Conservation (phyloP, 345 rosid species). For the Hibiscus trionum region DNA sequence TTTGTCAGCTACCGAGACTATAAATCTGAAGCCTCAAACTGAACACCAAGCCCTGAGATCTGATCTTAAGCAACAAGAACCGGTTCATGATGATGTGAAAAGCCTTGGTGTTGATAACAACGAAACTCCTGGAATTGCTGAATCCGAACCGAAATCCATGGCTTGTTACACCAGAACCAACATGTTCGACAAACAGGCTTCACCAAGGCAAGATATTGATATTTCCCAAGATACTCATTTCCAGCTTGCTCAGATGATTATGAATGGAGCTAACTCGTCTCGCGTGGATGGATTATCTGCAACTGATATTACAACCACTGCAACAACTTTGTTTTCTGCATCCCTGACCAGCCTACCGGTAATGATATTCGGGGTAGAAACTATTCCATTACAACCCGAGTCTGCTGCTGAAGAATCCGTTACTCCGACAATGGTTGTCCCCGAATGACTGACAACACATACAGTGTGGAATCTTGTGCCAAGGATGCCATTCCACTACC, state of each 20-base stretch:
- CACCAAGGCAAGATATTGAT: slow-evolving; percentile 18
- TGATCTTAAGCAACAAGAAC: slow-evolving; percentile 15
- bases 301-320: neutral
- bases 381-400: slow-evolving; percentile 18
- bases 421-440: slow-evolving; percentile 16
- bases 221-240: slow-evolving; percentile 19
- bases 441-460: slow-evolving; percentile 13
- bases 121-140: slow-evolving; percentile 15
- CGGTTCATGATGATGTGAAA: slow-evolving; percentile 16
- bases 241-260: slow-evolving; percentile 25
- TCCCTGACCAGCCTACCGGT: slow-evolving; percentile 15
- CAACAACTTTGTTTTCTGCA: slow-evolving; percentile 7
- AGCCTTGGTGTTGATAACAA: slow-evolving; percentile 11
- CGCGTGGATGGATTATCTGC: slow-evolving; percentile 7
- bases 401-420: slow-evolving; percentile 14
- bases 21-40: slow-evolving; percentile 19
- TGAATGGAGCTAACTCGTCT: slow-evolving; percentile 14
- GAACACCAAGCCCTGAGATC: slow-evolving; percentile 22
- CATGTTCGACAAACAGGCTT: neutral
- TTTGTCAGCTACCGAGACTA: slow-evolving; percentile 18
- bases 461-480: slow-evolving; percentile 3
- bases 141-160: slow-evolving; percentile 15
- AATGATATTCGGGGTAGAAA: slow-evolving; percentile 17
- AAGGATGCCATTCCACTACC: slow-evolving; percentile 8
- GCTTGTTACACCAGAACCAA: slow-evolving; percentile 18